phyloP scores from a whole-genome alignment of 495 filamentous ascomycete species.

The Durotheca rogersii region DNA sequence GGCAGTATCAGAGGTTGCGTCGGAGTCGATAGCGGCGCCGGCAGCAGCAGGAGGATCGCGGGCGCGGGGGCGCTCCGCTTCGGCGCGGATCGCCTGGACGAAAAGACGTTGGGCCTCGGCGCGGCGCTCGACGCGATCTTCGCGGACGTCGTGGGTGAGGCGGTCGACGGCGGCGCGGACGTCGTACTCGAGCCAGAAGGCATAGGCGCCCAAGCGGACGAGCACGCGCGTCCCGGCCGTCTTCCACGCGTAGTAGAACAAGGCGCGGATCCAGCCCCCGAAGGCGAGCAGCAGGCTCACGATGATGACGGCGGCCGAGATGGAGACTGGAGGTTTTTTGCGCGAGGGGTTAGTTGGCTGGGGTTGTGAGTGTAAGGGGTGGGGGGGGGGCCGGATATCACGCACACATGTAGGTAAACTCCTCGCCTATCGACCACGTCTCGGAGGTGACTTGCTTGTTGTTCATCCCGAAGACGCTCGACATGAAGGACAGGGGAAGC shows the following conservation, averaged over 20 bases:
- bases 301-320: conserved; percentile 39
- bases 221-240: conserved; percentile 1
- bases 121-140: not conserved
- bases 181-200: not conserved
- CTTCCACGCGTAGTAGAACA: conserved; percentile 19
- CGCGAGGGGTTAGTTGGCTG: conserved; percentile 5
- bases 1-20: too few species aligned
- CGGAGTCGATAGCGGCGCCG: too few species aligned
- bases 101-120: too few species aligned
- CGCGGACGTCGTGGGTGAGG: not conserved
- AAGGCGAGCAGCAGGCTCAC: conserved; percentile 39
- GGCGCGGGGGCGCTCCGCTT: too few species aligned
- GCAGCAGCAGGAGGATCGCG: too few species aligned
- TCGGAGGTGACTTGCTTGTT: conserved; percentile 34
- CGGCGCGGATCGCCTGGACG: too few species aligned
- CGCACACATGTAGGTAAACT: conserved; percentile 43
- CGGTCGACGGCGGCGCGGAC: conserved; percentile 11
- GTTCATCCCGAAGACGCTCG: conserved; percentile 48
- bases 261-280: conserved; percentile 19
- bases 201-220: conserved; percentile 26
- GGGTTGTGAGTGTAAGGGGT: not conserved
- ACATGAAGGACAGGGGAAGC: conserved; percentile 46
- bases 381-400: not conserved
- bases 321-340: conserved; percentile 21
- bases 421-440: conserved; percentile 20